phyloP scores from a whole-genome alignment of 805 yeast genomes.

The Yamadazyma paraphyllophila region DNA sequence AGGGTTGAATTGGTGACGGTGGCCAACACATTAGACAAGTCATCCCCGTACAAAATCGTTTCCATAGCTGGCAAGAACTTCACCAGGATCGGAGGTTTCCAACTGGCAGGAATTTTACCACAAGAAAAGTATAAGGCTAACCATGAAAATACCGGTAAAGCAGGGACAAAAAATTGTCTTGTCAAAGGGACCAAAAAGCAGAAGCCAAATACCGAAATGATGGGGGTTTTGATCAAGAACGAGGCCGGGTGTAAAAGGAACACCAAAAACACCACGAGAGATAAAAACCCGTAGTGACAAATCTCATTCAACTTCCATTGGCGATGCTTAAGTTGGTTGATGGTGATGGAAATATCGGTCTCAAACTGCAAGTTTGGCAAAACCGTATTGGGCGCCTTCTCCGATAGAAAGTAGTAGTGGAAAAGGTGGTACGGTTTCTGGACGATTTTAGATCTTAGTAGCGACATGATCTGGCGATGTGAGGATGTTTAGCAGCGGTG shows the following conservation, averaged over 20 bases:
- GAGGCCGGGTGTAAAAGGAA: conserved; percentile 57
- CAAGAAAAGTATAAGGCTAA: conserved; percentile 76
- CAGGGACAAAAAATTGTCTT: conserved; percentile 79
- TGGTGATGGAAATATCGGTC: conserved; percentile 41
- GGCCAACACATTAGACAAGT: conserved; percentile 79
- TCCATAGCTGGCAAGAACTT: conserved; percentile 88
- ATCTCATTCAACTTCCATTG: conserved; percentile 48
- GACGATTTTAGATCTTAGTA: conserved; percentile 20
- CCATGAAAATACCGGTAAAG: conserved; percentile 85
- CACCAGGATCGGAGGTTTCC: conserved; percentile 88
- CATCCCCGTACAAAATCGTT: conserved; percentile 88
- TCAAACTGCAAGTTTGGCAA: conserved; percentile 53
- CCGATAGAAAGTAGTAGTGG: conserved; percentile 52
- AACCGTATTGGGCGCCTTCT: conserved; percentile 47
- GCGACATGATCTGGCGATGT: conserved; percentile 10
- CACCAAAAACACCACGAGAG: conserved; percentile 55
- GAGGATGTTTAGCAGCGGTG: no score
- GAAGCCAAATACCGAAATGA: conserved; percentile 39
- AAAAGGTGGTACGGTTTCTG: conserved; percentile 43
- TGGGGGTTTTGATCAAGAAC: conserved; percentile 40
- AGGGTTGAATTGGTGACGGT: conserved; percentile 60
- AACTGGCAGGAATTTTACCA: conserved; percentile 64
- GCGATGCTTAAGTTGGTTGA: conserved; percentile 42
- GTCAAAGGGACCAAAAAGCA: conserved; percentile 69
- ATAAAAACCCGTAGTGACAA: conserved; percentile 48